phyloP scores from a whole-genome alignment of 768 basidiomycete species.

The Candolleomyces eurysporus region DNA sequence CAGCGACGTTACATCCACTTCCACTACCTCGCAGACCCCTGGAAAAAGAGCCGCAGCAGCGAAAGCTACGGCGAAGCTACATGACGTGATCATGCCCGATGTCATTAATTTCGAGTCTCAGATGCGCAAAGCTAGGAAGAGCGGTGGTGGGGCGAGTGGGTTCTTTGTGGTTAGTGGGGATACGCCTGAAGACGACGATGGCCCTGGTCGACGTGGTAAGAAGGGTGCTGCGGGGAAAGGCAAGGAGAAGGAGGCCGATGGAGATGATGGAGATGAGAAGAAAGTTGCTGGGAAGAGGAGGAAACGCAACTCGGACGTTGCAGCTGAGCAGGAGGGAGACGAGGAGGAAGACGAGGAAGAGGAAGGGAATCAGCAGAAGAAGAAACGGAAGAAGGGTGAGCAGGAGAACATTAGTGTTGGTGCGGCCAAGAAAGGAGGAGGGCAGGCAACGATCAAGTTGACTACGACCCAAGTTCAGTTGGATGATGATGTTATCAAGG shows the following conservation, averaged over 20 bases:
- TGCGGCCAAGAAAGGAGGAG: conserved; percentile 11
- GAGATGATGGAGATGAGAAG: conserved; percentile 2
- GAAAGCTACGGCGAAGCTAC: conserved; percentile 50
- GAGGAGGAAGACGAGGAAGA: too few species aligned
- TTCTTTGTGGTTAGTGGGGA: conserved; percentile 21
- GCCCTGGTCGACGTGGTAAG: not conserved
- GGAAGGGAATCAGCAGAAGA: too few species aligned
- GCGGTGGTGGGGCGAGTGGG: conserved; percentile 17
- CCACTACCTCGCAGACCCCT: not conserved
- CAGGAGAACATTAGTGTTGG: conserved; percentile 10
- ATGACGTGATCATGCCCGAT: conserved; percentile 77
- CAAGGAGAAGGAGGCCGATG: not conserved
- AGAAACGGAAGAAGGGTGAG: not conserved
- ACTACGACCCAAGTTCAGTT: conserved; percentile 70
- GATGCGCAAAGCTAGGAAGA: conserved; percentile 39
- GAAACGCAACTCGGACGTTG: conserved; percentile 5
- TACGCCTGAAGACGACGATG: conserved; percentile 1
- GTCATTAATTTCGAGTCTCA: conserved; percentile 68
- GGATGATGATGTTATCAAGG: conserved; percentile 57
- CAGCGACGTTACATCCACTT: not conserved
- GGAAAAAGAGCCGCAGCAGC: conserved; percentile 42
- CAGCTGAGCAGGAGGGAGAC: not conserved
- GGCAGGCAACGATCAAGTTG: conserved; percentile 38
- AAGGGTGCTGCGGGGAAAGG: conserved; percentile 2
- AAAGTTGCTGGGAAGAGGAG: conserved; percentile 12